Percentiles rank a stretch among this genome's conserved stretches.
Evolutionary conservation across 2,329 filamentous ascomycete genomes (phyloP).

Genomic region (Lecanicillium sp.): DNA sequence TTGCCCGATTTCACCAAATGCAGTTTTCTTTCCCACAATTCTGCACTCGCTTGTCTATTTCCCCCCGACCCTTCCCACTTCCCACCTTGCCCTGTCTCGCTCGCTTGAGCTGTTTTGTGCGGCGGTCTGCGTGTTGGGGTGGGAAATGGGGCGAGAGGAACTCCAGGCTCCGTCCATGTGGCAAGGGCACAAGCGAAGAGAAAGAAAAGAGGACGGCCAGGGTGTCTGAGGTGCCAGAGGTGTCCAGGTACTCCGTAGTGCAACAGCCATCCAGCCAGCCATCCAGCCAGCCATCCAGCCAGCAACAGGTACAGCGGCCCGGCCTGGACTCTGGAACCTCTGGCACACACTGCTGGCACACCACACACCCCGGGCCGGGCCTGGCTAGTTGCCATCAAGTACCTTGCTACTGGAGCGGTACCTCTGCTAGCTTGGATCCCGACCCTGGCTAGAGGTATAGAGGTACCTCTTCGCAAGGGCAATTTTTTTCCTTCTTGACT

Average conservation of each 20-base stretch:
- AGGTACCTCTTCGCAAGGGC: too few species aligned
- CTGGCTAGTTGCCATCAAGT: not conserved
- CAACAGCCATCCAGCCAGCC: not conserved
- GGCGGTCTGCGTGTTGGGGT: slow-evolving; percentile 7
- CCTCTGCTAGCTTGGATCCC: slow-evolving; percentile 6
- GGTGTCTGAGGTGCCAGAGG: not conserved
- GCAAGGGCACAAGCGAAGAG: not conserved
- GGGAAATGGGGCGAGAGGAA: slow-evolving; percentile 2
- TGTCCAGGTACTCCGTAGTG: too few species aligned
- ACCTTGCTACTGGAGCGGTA: too few species aligned
- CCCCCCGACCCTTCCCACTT: not conserved
- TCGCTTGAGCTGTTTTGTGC: slow-evolving; percentile 12
- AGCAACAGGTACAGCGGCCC: not conserved
- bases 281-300: not conserved
- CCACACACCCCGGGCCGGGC: not conserved
- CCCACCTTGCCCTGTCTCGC: not conserved
- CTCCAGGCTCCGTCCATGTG: not conserved
- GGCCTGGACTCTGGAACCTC: not conserved
- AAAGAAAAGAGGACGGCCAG: not conserved
- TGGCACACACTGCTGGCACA: not conserved
- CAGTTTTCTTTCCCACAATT: too few species aligned
- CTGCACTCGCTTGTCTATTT: not conserved
- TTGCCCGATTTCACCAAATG: too few species aligned
- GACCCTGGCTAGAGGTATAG: too few species aligned
- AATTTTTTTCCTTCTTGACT: too few species aligned